A percentile compares a stretch with the other conserved stretches of the same genome.
Conservation (phyloP, 208 protist species). For the Crithidia expoeki region DNA sequence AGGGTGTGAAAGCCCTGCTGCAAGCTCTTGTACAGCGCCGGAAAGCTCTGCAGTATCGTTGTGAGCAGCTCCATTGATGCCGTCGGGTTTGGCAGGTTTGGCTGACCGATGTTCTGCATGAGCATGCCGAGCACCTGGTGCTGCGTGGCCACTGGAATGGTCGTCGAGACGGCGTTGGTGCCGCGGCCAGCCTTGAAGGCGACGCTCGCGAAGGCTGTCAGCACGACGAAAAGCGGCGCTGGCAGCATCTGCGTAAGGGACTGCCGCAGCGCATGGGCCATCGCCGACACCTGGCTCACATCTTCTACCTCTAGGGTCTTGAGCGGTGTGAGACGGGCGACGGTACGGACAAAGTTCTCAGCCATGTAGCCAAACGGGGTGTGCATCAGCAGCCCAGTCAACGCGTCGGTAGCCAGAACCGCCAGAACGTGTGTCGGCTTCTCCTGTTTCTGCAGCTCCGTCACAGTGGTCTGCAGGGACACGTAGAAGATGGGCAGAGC, state of each 20-base stretch:
- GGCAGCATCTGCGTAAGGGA: constrained; percentile 81
- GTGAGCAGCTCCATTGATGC: constrained; percentile 72
- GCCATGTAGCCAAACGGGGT: constrained; percentile 67
- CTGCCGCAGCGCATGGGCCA: constrained; percentile 69
- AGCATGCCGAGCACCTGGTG: constrained; percentile 88
- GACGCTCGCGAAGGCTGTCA: constrained; percentile 72
- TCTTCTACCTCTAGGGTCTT: constrained; percentile 58
- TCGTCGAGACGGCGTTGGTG: constrained; percentile 70
- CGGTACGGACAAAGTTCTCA: constrained; percentile 57
- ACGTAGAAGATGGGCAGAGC: constrained; percentile 67
- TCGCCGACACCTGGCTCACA: constrained; percentile 64
- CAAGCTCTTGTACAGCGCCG: constrained; percentile 79
- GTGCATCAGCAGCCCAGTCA: constrained; percentile 55
- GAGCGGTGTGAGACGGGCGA: constrained; percentile 57
- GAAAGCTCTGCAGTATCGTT: constrained; percentile 79
- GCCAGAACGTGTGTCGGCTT: constrained; percentile 50
- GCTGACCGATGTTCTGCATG: constrained; percentile 77
- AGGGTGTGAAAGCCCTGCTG: constrained; percentile 83
- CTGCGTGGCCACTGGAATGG: constrained; percentile 87
- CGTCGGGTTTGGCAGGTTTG: constrained; percentile 67
- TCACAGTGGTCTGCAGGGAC: constrained; percentile 49
- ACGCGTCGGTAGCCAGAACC: constrained; percentile 62
- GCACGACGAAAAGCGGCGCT: constrained; percentile 76
- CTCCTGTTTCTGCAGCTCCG: constrained; percentile 23
- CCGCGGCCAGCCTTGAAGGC: constrained; percentile 86